A percentile compares a stretch with the other conserved stretches of the same genome.
Conservation (phyloP, 169 alveolate species). For the Plasmodium relictum region DNA sequence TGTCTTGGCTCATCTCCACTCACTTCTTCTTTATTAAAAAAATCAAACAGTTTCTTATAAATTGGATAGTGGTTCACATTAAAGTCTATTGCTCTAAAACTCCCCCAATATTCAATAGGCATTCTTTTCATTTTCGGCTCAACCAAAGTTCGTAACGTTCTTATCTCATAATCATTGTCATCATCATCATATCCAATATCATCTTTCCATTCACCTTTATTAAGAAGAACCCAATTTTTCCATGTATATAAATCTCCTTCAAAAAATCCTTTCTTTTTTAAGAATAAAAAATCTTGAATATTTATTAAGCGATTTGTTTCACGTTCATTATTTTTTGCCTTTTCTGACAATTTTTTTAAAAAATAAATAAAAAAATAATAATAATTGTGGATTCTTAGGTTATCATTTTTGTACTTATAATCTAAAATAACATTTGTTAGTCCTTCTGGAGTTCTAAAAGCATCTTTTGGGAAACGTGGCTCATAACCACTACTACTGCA, state of each 20-base stretch:
- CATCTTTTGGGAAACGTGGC: slow-evolving; percentile 72
- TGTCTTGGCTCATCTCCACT: slow-evolving; percentile 79
- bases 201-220: slow-evolving; percentile 81
- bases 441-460: slow-evolving; percentile 77
- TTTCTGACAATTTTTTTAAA: slow-evolving; percentile 43
- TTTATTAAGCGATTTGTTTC: slow-evolving; percentile 22
- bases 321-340: background rate
- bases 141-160: slow-evolving; percentile 69
- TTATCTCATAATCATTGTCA: slow-evolving; percentile 75
- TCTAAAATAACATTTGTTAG: slow-evolving; percentile 62
- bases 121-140: slow-evolving; percentile 82
- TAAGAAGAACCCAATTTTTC: slow-evolving; percentile 85
- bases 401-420: slow-evolving; percentile 76
- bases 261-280: slow-evolving; percentile 81
- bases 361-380: slow-evolving; percentile 62
- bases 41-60: slow-evolving; percentile 80
- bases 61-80: slow-evolving; percentile 63
- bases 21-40: slow-evolving; percentile 76
- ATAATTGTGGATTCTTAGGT: slow-evolving; percentile 66
- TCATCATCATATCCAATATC: slow-evolving; percentile 14
- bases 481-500: slow-evolving; percentile 69
- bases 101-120: slow-evolving; percentile 88
- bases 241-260: slow-evolving; percentile 84
- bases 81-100: slow-evolving; percentile 83
- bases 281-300: slow-evolving; percentile 54